These are phyloP conservation scores for Chaetomiaceae sp. DNA, from an alignment of 2,329 filamentous ascomycete species.

Conservation along the genomic window DNA sequence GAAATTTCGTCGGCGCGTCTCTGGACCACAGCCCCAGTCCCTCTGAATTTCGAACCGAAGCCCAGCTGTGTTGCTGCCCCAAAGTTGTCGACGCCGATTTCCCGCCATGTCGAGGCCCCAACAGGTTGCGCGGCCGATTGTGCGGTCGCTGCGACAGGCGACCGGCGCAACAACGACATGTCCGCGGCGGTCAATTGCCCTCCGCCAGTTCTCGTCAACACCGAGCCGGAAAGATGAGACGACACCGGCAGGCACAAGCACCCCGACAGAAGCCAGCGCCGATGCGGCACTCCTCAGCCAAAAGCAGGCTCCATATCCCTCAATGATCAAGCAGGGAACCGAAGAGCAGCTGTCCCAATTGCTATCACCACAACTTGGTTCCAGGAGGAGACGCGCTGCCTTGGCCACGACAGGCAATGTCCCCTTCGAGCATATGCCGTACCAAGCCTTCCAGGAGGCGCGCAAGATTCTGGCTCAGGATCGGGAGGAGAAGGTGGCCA, in stretches of 20 bases:
- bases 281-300: slow-evolving; percentile 34
- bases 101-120: slow-evolving; percentile 55
- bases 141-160: slow-evolving; percentile 48
- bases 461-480: slow-evolving; percentile 77
- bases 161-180: slow-evolving; percentile 30
- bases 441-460: slow-evolving; percentile 97
- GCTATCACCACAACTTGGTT: slow-evolving; percentile 72
- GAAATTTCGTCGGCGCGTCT: slow-evolving; percentile 22
- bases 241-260: slow-evolving; percentile 23
- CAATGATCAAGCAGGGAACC: slow-evolving; percentile 20
- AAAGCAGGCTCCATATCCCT: slow-evolving; percentile 40
- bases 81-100: slow-evolving; percentile 8
- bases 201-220: slow-evolving; percentile 35
- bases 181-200: slow-evolving; percentile 33
- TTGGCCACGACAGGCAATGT: slow-evolving; percentile 61
- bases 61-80: neutral
- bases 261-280: slow-evolving; percentile 20
- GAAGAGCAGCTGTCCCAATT: slow-evolving; percentile 63
- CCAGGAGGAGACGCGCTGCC: slow-evolving; percentile 74
- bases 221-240: slow-evolving; percentile 36
- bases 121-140: slow-evolving; percentile 54
- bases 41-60: slow-evolving; percentile 1
- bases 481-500: slow-evolving; percentile 70
- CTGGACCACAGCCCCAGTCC: slow-evolving; percentile 2
- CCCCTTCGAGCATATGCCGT: slow-evolving; percentile 90